A percentile compares a stretch with the other conserved stretches of the same genome.
These are phyloP conservation scores for Candolleomyces aberdarensis DNA, from an alignment of 768 basidiomycete genomes.

Conservation along the genomic window DNA sequence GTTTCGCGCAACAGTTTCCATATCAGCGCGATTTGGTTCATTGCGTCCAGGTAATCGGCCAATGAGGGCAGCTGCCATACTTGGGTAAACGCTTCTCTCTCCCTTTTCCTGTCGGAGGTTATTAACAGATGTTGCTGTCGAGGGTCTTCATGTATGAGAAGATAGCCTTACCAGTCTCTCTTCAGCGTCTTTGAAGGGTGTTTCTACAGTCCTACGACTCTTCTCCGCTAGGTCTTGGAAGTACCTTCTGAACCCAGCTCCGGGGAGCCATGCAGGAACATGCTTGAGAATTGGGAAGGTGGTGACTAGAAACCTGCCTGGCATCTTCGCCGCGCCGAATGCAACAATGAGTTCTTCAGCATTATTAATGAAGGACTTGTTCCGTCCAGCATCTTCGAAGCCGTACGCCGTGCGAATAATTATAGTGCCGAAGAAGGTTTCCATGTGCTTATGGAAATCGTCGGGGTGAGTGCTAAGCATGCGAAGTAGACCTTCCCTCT, in stretches of 20 bases:
- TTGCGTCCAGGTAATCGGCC: background rate
- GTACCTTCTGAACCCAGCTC: background rate
- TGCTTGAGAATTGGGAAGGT: background rate
- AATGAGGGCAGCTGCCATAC: constrained; percentile 1
- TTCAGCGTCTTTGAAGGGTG: background rate
- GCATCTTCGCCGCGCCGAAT: background rate
- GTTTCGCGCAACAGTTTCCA: background rate
- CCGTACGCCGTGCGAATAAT: constrained; percentile 1
- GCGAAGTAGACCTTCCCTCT: no score
- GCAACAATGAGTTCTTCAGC: background rate
- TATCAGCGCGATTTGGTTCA: background rate
- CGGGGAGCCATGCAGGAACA: background rate
- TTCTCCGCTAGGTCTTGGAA: background rate
- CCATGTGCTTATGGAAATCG: no score
- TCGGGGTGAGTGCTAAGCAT: no score
- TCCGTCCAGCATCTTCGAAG: background rate
- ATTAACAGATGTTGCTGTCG: background rate
- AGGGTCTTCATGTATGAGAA: background rate
- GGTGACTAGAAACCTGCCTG: background rate
- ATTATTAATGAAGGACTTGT: background rate
- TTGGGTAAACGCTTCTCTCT: background rate
- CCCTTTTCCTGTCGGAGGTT: no score
- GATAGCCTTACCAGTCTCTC: background rate
- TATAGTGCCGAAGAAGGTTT: background rate
- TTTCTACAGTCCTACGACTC: background rate